These are phyloP conservation scores for Thalassiosira profunda DNA, from an alignment of 108 stramenopile species.

Conservation along the genomic window DNA sequence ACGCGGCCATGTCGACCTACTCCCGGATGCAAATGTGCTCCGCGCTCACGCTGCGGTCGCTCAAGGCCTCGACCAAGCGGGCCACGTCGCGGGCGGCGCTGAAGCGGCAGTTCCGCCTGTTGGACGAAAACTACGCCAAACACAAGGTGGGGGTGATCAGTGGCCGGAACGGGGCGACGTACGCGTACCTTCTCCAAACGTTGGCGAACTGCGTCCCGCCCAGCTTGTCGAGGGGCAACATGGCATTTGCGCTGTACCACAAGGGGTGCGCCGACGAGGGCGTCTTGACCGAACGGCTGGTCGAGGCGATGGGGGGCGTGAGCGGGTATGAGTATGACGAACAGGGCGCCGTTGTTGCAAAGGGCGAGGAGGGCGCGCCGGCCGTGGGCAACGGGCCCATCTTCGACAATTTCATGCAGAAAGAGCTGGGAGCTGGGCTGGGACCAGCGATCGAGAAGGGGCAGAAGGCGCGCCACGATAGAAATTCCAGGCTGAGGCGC, in stretches of 20 bases:
- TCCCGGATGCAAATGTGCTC: conserved; percentile 36
- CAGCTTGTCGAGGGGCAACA: conserved; percentile 68
- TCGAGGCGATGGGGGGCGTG: conserved; percentile 46
- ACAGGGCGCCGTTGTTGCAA: neutral
- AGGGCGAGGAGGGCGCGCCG: conserved; percentile 11
- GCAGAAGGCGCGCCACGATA: conserved; percentile 32
- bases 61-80: conserved; percentile 23
- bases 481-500: conserved; percentile 49
- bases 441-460: conserved; percentile 42
- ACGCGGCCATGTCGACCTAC: conserved; percentile 54
- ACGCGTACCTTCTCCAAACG: conserved; percentile 57
- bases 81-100: conserved; percentile 44
- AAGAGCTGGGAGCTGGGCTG: conserved; percentile 36
- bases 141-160: conserved; percentile 43
- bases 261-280: conserved; percentile 58
- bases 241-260: conserved; percentile 67
- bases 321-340: conserved; percentile 33
- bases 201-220: conserved; percentile 58
- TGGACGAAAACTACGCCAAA: conserved; percentile 23
- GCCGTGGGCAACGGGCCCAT: conserved; percentile 46
- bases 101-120: conserved; percentile 30
- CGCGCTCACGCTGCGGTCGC: conserved; percentile 32
- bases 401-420: conserved; percentile 46
- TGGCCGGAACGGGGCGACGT: conserved; percentile 66
- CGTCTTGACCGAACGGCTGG: conserved; percentile 58